Evolutionary conservation across 345 rosid genomes (phyloP).

Genomic region (Lepidium sativum): DNA sequence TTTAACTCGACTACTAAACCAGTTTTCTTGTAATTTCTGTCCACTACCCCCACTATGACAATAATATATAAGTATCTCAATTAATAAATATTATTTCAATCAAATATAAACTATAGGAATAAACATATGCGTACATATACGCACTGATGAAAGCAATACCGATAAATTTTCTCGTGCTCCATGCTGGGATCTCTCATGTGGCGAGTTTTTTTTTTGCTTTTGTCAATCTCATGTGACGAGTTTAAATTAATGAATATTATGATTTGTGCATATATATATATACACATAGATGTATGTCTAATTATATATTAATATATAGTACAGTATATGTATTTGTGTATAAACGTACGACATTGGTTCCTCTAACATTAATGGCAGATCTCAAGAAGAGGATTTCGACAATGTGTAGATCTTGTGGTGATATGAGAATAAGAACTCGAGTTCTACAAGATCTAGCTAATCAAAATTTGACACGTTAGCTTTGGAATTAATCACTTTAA

Average conservation of each 20-base stretch:
- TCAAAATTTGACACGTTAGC: slow-evolving; percentile 14
- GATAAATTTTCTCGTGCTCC: slow-evolving; percentile 25
- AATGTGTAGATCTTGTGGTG: slow-evolving; percentile 28
- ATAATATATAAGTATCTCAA: slow-evolving; percentile 6
- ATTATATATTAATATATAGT: not conserved
- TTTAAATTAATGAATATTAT: slow-evolving; percentile 13
- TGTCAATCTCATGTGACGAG: slow-evolving; percentile 27
- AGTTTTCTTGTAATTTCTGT: slow-evolving; percentile 18
- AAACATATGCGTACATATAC: slow-evolving; percentile 22
- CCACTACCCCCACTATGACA: slow-evolving; percentile 9
- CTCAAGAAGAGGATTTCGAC: slow-evolving; percentile 33
- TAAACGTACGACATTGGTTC: slow-evolving; percentile 40
- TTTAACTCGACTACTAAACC: not conserved
- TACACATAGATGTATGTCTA: not conserved
- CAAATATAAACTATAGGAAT: not conserved
- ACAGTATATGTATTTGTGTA: not conserved
- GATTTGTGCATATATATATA: not conserved
- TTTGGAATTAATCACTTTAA: slow-evolving; percentile 2
- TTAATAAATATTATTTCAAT: not conserved
- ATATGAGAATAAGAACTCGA: slow-evolving; percentile 26
- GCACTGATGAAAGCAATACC: slow-evolving; percentile 14
- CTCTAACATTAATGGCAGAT: slow-evolving; percentile 40
- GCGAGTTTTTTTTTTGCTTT: too few species aligned
- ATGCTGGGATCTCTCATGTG: slow-evolving; percentile 32
- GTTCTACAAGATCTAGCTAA: slow-evolving; percentile 21